Base-by-base conservation (phyloP, 1,139 yeast species). In the Sugiyamaella japonica region DNA sequence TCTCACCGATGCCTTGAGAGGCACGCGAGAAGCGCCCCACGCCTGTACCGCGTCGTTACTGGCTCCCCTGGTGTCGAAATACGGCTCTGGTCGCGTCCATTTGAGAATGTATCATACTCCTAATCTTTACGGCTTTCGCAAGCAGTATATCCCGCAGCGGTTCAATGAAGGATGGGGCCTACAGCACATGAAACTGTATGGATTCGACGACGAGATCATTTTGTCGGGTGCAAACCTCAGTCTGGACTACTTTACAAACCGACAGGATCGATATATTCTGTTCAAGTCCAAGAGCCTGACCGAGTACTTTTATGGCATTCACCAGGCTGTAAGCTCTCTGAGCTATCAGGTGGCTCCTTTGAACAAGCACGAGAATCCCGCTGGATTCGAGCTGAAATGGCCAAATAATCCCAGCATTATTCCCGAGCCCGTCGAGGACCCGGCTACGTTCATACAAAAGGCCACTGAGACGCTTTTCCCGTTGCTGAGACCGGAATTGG, bases 131-230 rank as follows among this genome's bases (percentile, higher is more conserved):
- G 96, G 96, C 0, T 67, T 87, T 56, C 78, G 81, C 56, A 83
- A 84, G 65, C 65, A 73, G 16, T 55, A 88, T 49, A 77, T 90
- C 3, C 99, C 99, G 0, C 85, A 81, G 56, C 77, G 99, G 59
- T 77, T 91, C 59, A 90, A 91, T 69, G 99, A 93, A 73, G 93
- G 96, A 7, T 76, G 81, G 66, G 99, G 99, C 0, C 76, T 93
- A 52, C 99, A 93, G 71, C 99, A 93, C 69, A 95, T 93, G 99
- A 93, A 93, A 70, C 78, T 95, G 40, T 93, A 93, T 68, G 99
- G 99, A 1, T 84, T 90, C 66, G 99, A 93, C 69, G 84, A 90
- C 64, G 97, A 90, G 66, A 83, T 93, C 50, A 80, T 95, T 16
- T 76, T 95, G 47, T 82, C 89, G 17, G 99, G 99, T 2, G 99